Evolutionary conservation across 305 asterid genomes (phyloP), one percentile per base, ranked within the genome.

Genomic region (Rubia peregrina): DNA sequence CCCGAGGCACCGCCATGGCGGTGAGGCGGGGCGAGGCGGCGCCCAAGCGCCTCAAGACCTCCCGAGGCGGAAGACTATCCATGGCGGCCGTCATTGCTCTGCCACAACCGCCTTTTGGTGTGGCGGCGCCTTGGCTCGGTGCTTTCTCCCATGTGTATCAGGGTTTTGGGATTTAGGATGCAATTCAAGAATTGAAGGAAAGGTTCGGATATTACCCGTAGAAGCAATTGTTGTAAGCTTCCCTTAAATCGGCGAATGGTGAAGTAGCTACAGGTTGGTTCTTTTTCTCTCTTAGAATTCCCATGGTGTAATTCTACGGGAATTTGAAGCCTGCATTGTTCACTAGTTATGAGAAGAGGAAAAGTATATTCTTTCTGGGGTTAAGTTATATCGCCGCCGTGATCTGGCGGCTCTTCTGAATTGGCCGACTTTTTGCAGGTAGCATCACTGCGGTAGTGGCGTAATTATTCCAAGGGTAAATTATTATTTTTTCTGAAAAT

Each of bases 161-260:
- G 6, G 60, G 30, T 56, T 43, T 67, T 43, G 61, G 67, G 67
- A 59, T 70, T 61, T 60, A 81, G 38, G 51, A 36, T 46, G 74
- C 59, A 21, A n/a, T 6, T n/a, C 22, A 53, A 53, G 7, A 21
- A 53, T 6, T n/a, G 19, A 53, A 19, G 6, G 30, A 68, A 60
- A 59, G 65, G 43, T 24, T 26, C 21, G 80, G 57, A 73, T 63
- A 17, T 43, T 38, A 90, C 95, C 85, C 82, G 85, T 92, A 87
- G 88, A 90, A 92, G 88, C 97, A 92, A 69, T 74, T 82, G 85
- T 92, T 88, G 65, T 90, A 90, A 77, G 93, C 90, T 67, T 78
- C 82, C 79, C 91, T 83, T 77, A 87, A 85, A 72, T 85, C 69
- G 44, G 96, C 89, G 67, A 96, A 92, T 56, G 91, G 93, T 22